These are phyloP conservation scores for Fusarium secorum DNA, from an alignment of 2,329 filamentous ascomycete genomes.

Conservation along the genomic window DNA sequence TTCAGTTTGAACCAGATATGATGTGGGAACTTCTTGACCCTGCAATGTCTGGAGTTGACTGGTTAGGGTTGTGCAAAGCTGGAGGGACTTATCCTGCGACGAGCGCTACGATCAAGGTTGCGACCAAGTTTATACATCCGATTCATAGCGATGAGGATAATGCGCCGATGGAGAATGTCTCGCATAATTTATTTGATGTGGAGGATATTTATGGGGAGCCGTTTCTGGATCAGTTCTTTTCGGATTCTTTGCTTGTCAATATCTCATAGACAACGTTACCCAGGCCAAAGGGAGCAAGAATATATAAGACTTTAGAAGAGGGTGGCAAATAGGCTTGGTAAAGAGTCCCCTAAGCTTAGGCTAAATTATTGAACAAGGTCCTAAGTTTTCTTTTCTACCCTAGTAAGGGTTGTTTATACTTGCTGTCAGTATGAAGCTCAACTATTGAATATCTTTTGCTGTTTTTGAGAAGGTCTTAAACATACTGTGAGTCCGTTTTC, in stretches of 20 bases:
- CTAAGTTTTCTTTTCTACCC: no score
- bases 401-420: neutral
- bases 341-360: no score
- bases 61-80: neutral
- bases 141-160: conserved; percentile 9
- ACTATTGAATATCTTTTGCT: rapidly evolving
- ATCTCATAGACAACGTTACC: neutral
- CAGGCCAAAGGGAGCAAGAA: no score
- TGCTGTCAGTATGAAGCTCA: rapidly evolving
- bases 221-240: conserved; percentile 37
- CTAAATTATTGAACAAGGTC: no score
- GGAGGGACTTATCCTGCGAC: neutral
- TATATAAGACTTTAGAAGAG: no score
- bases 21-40: conserved; percentile 37
- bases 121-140: conserved; percentile 38
- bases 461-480: no score
- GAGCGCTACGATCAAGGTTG: conserved; percentile 35
- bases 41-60: neutral
- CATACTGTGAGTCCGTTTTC: rapidly evolving
- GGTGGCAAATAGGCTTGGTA: no score
- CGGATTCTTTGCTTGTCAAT: conserved; percentile 30
- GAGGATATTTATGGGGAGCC: conserved; percentile 29
- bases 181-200: conserved; percentile 23
- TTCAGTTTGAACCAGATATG: conserved; percentile 35
- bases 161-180: neutral